phyloP scores from a whole-genome alignment of 257 asterid species.

The Gentiana macrophylla region DNA sequence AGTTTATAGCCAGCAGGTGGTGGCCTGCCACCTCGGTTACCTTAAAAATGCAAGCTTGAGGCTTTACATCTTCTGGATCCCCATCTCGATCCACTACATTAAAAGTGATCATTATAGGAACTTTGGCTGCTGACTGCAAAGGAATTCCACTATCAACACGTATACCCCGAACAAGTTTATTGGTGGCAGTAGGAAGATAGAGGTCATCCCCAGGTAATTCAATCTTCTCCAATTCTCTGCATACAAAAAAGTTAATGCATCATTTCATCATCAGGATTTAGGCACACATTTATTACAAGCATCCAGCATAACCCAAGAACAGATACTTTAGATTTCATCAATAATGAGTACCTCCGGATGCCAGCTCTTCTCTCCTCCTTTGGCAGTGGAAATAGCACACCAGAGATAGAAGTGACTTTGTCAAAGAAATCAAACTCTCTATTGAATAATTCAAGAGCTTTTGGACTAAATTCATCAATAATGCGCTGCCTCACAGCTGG shows the following conservation, averaged over 20 bases:
- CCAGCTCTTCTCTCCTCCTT: conserved; percentile 97
- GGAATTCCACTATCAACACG: conserved; percentile 95
- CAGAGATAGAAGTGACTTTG: conserved; percentile 96
- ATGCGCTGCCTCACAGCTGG: conserved; percentile 81
- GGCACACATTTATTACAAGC: no score
- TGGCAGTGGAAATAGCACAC: conserved; percentile 83
- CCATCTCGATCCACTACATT: conserved; percentile 85
- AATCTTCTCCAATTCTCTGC: conserved; percentile 92
- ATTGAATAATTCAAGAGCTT: conserved; percentile 63
- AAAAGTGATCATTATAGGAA: conserved; percentile 97
- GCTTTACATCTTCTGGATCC: conserved; percentile 62
- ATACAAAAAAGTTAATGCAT: conserved; percentile 7
- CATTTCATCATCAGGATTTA: not conserved
- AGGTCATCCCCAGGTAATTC: conserved; percentile 81
- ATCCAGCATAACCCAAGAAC: not conserved
- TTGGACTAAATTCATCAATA: conserved; percentile 66
- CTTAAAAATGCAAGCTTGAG: conserved; percentile 99
- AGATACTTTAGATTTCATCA: not conserved
- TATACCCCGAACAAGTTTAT: conserved; percentile 82
- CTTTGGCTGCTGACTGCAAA: conserved; percentile 99
- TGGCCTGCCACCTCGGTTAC: conserved; percentile 21
- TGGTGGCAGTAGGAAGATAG: conserved; percentile 92
- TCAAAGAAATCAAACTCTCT: conserved; percentile 98
- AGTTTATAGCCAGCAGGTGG: not conserved
- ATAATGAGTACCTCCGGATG: conserved; percentile 56